Conservation (phyloP, 2,329 filamentous ascomycete genomes). For the Fusarium agapanthi region DNA sequence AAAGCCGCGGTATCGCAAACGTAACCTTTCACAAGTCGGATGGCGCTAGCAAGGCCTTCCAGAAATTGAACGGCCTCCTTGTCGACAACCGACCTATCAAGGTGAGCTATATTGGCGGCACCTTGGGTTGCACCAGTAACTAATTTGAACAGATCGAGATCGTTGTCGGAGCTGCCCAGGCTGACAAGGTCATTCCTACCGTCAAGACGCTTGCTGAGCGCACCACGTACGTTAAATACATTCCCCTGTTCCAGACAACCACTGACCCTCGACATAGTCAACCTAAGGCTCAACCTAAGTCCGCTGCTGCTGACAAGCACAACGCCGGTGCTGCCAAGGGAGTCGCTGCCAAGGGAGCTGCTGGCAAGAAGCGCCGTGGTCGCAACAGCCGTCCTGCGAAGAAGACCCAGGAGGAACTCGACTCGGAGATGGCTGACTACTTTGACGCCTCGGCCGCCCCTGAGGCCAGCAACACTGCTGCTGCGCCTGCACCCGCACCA, state of each 20-base stretch:
- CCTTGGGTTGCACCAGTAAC: background rate
- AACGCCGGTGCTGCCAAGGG: slow-evolving; percentile 58
- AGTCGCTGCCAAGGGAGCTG: slow-evolving; percentile 54
- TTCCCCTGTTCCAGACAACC: background rate
- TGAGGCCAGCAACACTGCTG: slow-evolving; percentile 54
- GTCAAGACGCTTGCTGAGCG: slow-evolving; percentile 83
- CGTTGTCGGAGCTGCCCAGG: slow-evolving; percentile 79
- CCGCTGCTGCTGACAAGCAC: slow-evolving; percentile 78
- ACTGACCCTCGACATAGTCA: slow-evolving; percentile 41
- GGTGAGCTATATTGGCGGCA: slow-evolving; percentile 56
- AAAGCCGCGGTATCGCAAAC: slow-evolving; percentile 90
- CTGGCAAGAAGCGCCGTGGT: slow-evolving; percentile 61
- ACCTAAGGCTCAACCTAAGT: slow-evolving; percentile 72
- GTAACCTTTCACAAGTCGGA: slow-evolving; percentile 85
- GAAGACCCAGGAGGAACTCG: slow-evolving; percentile 95
- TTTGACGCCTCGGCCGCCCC: slow-evolving; percentile 66
- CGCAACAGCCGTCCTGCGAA: slow-evolving; percentile 72
- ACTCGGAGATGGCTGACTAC: slow-evolving; percentile 98
- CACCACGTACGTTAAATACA: slow-evolving; percentile 66
- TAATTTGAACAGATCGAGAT: slow-evolving; percentile 78
- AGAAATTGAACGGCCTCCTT: slow-evolving; percentile 85
- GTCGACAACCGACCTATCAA: slow-evolving; percentile 93
- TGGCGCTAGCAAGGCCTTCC: slow-evolving; percentile 84
- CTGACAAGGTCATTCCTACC: slow-evolving; percentile 71
- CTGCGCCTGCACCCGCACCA: slow-evolving; percentile 57